Evolutionary conservation across 768 basidiomycete species (phyloP), one percentile per base, ranked within the genome.

Genomic region (Leucocoprinus leucothites): DNA sequence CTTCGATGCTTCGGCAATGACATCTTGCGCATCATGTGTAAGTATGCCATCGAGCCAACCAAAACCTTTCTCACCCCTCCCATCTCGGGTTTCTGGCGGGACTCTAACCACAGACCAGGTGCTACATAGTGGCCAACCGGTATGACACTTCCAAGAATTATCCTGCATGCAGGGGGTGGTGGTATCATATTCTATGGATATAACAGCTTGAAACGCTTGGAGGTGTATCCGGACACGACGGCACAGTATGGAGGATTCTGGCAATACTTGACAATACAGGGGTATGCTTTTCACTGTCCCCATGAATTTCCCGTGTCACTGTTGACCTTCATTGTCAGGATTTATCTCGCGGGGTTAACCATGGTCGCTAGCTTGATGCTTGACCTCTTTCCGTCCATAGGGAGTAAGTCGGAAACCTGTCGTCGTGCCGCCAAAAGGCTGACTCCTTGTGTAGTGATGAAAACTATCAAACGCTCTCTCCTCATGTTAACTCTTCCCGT

Each of bases 201-300:
- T 53, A 51, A 61, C 2, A 64, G 65, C 35, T 56, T 78, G 3
- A 56, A 61, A 35, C 53, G 51, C 3, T 57, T 75, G 9, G 51
- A 58, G 16, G 57, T 71, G 4, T 62, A 67, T 50, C 53, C 56
- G 1, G 71, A 67, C 58, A 76, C 84, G 38, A 53, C 57, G 1
- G 53, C 60, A 2, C 82, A 81, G 61, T 80, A 77, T 59, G 86
- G 87, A 1, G 89, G 89, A 0, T 82, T 84, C 60, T 79, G 77
- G 45, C 86, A 86, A 65, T 93, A 81, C 63, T 71, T 93, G 51
- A 94, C 91, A 0, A 87, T 91, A 60, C 83, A 89, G 68, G 88
- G 87, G 89, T 85, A 57, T 18, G 78, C 63, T 7, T 34, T 34
- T 14, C 13, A 22, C 14, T 24, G 46, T 21, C 45, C 21, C 18